Base-by-base conservation (phyloP, 2,329 filamentous ascomycete genomes). In the Fusarium coffeatum region DNA sequence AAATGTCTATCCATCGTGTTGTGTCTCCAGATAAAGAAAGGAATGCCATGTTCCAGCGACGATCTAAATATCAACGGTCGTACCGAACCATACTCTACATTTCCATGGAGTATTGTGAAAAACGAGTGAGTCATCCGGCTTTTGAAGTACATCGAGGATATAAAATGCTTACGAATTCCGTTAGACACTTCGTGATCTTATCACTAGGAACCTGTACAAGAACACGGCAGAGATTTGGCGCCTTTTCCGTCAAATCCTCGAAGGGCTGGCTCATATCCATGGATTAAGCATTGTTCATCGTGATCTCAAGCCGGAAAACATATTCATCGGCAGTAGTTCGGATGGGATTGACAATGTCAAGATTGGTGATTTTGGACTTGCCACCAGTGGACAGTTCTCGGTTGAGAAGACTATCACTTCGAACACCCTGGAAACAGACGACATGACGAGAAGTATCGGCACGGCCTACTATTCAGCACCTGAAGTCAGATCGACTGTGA, bases 71-170 rank as follows among this genome's bases (percentile, higher is more conserved):
- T 43, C 83, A 86, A 58, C 84, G 86, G 45, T 81, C 88, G 6
- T 86, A 88, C 64, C 88, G 88, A 55, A 94, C 92, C 1, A 90
- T 94, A 9, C 85, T 99, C 43, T 99, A 98, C 78, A 98, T 99
- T 59, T 96, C 97, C 65, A 99, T 99, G 96, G 96, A 99, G 78
- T 97, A 98, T 72, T 99, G 96, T 76, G 95, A 98, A 78, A 96
- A 95, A 77, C 89, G 92, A 71, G 89, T 91, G 82, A 79, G 86
- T 81, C 6, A 20, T 7, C 10, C 9, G 16, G 12, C 18, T 23
- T 6, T n/a, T 25, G 7, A 11, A 13, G 5, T 34, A 22, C 13
- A 13, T 20, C 15, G 23, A 11, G 2, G 9, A 15, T 15, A 4
- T 2, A 16, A 22, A 22, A 46, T 63, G n/a, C 65, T 69, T 8